These are phyloP conservation scores for Gossypium stocksii DNA, from an alignment of 345 rosid species.

Conservation along the genomic window DNA sequence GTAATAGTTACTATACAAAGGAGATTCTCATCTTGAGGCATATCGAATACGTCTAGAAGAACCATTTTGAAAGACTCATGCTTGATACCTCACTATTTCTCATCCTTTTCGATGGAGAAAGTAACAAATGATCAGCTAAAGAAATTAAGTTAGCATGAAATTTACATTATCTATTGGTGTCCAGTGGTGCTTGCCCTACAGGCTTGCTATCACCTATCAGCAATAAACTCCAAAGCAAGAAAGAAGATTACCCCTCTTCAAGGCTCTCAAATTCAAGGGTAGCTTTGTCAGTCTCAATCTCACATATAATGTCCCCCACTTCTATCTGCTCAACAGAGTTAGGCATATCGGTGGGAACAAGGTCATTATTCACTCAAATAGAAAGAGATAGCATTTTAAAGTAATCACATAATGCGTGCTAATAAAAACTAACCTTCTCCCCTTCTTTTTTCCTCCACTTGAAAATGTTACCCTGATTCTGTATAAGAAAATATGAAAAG, in stretches of 20 bases:
- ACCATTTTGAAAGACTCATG: background rate
- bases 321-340: conserved; percentile 63
- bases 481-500: conserved; percentile 28
- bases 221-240: background rate
- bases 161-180: background rate
- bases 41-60: background rate
- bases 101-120: background rate
- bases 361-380: background rate
- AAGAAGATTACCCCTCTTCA: conserved; percentile 78
- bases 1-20: background rate
- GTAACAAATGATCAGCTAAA: background rate
- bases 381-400: conserved; percentile 5
- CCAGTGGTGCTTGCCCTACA: background rate
- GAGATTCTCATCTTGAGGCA: background rate
- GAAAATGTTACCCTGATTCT: conserved; percentile 86
- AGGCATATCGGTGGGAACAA: conserved; percentile 17
- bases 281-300: conserved; percentile 98
- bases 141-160: background rate
- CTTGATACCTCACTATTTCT: background rate
- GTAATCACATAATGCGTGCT: conserved; percentile 6
- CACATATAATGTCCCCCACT: conserved; percentile 93
- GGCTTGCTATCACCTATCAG: background rate
- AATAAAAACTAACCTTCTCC: conserved; percentile 65
- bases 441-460: conserved; percentile 96
- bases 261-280: conserved; percentile 94